phyloP scores from a whole-genome alignment of 148 eudicot species.

The Silene uniflora region DNA sequence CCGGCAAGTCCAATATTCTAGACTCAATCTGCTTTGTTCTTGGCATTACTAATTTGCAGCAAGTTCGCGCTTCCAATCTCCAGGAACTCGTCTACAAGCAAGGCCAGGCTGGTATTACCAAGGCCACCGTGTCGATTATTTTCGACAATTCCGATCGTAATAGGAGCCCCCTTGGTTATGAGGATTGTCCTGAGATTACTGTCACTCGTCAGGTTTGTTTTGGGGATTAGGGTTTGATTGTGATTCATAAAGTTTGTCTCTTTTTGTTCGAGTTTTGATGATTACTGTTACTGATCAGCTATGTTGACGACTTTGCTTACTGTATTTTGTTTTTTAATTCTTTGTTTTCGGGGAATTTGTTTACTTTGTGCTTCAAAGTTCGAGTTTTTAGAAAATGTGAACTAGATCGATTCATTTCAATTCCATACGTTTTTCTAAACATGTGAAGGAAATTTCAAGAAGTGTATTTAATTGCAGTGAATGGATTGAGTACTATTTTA shows the following conservation, averaged over 20 bases:
- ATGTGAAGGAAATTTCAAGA: no score
- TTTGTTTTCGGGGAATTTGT: no score
- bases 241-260: no score
- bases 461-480: no score
- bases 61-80: slow-evolving; percentile 92
- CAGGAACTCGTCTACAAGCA: slow-evolving; percentile 98
- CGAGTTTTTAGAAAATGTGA: no score
- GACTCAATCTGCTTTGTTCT: slow-evolving; percentile 94
- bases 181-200: slow-evolving; percentile 78
- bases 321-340: neutral
- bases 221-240: neutral
- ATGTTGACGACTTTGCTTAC: no score
- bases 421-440: no score
- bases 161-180: slow-evolving; percentile 87
- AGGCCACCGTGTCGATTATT: slow-evolving; percentile 84
- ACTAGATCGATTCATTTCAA: no score
- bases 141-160: slow-evolving; percentile 71
- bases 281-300: no score
- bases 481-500: no score
- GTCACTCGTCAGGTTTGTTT: slow-evolving; percentile 88
- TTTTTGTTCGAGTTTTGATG: neutral
- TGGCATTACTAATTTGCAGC: slow-evolving; percentile 94
- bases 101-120: slow-evolving; percentile 97
- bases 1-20: slow-evolving; percentile 89
- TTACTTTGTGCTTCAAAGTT: no score